A percentile compares a stretch with the other conserved stretches of the same genome.
Conservation (phyloP, 2,329 filamentous ascomycete genomes). For the Tolypocladium album region DNA sequence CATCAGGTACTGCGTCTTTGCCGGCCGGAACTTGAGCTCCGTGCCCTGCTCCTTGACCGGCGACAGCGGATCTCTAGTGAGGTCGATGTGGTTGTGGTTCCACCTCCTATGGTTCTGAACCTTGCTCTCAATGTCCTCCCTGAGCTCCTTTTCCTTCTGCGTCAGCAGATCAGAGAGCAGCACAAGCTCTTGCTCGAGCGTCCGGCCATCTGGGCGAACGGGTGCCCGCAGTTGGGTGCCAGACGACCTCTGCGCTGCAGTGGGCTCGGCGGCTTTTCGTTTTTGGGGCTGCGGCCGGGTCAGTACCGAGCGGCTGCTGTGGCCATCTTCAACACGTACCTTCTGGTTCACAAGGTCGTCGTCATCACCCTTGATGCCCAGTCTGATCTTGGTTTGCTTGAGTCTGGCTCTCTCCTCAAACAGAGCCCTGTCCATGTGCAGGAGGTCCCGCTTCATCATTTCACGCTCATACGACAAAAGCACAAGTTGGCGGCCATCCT, state of each 20-base stretch:
- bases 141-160: constrained; percentile 73
- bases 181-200: constrained; percentile 68
- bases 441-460: constrained; percentile 62
- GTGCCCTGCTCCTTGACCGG: constrained; percentile 57
- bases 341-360: constrained; percentile 93
- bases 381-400: constrained; percentile 78
- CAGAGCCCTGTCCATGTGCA: constrained; percentile 63
- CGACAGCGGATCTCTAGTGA: constrained; percentile 75
- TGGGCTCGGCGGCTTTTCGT: constrained; percentile 51
- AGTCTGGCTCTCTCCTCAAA: constrained; percentile 76
- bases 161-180: constrained; percentile 65
- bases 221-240: constrained; percentile 59
- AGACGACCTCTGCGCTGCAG: constrained; percentile 50
- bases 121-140: constrained; percentile 75
- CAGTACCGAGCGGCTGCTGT: constrained; percentile 15
- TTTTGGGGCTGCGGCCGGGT: constrained; percentile 53
- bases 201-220: constrained; percentile 57
- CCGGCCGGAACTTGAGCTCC: constrained; percentile 57
- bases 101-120: constrained; percentile 81
- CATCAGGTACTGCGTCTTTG: constrained; percentile 60
- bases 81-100: constrained; percentile 83
- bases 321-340: constrained; percentile 37
- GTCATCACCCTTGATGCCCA: constrained; percentile 85
- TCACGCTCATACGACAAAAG: constrained; percentile 72
- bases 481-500: constrained; percentile 76